Evolutionary conservation across 352 stramenopile species (phyloP).

Genomic region (Pythium coloratum): DNA sequence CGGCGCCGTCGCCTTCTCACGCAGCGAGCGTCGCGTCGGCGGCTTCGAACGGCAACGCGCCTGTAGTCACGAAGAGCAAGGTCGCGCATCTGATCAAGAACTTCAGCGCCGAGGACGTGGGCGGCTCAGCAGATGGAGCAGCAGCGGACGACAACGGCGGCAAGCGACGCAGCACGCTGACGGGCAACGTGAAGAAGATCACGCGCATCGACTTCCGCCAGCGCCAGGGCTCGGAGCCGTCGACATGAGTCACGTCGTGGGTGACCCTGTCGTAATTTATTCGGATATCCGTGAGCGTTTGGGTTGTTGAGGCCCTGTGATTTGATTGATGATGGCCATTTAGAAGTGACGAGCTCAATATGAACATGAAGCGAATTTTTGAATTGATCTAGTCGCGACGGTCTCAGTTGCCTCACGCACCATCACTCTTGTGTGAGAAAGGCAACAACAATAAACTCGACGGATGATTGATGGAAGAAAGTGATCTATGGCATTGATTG

Average conservation of each 20-base stretch:
- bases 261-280: slow-evolving; percentile 20
- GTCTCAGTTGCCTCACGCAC: neutral
- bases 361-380: neutral
- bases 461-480: neutral
- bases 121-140: neutral
- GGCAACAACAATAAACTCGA: neutral
- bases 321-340: neutral
- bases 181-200: slow-evolving; percentile 19
- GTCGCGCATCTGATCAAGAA: slow-evolving; percentile 76
- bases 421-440: slow-evolving; percentile 4
- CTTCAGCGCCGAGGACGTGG: slow-evolving; percentile 41
- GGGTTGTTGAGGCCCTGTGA: neutral
- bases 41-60: neutral
- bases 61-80: slow-evolving; percentile 37
- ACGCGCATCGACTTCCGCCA: slow-evolving; percentile 26
- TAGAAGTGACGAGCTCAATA: neutral
- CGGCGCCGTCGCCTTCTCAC: slow-evolving; percentile 15
- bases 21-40: neutral
- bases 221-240: slow-evolving; percentile 23
- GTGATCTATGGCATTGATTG: neutral
- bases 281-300: slow-evolving; percentile 8
- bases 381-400: neutral
- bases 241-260: neutral
- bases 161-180: slow-evolving; percentile 18
- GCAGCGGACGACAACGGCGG: neutral